Conservation (phyloP, 2,329 filamentous ascomycete genomes). For the Trichoderma hamatum region DNA sequence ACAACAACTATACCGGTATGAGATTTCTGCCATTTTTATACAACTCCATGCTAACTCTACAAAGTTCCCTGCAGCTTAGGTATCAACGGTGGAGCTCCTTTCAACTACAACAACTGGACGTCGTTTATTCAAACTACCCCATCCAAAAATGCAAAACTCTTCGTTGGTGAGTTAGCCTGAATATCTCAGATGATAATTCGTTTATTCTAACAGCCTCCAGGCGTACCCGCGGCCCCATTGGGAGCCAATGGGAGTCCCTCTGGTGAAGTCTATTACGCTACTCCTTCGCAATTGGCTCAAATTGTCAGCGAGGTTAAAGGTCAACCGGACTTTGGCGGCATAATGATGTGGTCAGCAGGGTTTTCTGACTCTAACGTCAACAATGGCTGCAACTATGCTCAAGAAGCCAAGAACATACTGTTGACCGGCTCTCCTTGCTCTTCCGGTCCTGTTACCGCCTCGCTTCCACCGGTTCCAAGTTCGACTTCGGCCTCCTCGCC, state of each 20-base stretch:
- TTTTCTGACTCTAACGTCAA: conserved; percentile 42
- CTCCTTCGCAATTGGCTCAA: conserved; percentile 31
- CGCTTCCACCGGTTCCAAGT: neutral
- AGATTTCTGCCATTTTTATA: conserved; percentile 37
- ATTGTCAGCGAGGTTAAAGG: conserved; percentile 33
- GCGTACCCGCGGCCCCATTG: no score
- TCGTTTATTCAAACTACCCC: conserved; percentile 33
- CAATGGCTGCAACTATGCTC: conserved; percentile 47
- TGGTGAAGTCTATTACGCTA: conserved; percentile 37
- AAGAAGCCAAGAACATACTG: conserved; percentile 33
- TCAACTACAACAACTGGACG: conserved; percentile 43
- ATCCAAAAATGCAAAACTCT: conserved; percentile 41
- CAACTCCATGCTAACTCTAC: conserved; percentile 44
- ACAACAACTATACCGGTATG: conserved; percentile 39
- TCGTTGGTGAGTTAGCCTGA: conserved; percentile 34
- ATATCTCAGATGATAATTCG: no score
- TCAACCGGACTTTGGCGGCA: conserved; percentile 36
- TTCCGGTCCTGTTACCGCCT: conserved; percentile 1
- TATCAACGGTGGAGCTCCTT: conserved; percentile 36
- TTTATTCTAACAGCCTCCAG: neutral
- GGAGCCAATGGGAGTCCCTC: conserved; percentile 31
- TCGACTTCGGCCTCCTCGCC: neutral
- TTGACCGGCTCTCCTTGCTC: conserved; percentile 22
- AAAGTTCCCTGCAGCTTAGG: conserved; percentile 39
- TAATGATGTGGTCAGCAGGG: conserved; percentile 48